Percentiles rank a stretch among this genome's conserved stretches.
Evolutionary conservation across 371 early-diverging fungal species (phyloP).

Genomic region (Polyrhizophydium stewartii): DNA sequence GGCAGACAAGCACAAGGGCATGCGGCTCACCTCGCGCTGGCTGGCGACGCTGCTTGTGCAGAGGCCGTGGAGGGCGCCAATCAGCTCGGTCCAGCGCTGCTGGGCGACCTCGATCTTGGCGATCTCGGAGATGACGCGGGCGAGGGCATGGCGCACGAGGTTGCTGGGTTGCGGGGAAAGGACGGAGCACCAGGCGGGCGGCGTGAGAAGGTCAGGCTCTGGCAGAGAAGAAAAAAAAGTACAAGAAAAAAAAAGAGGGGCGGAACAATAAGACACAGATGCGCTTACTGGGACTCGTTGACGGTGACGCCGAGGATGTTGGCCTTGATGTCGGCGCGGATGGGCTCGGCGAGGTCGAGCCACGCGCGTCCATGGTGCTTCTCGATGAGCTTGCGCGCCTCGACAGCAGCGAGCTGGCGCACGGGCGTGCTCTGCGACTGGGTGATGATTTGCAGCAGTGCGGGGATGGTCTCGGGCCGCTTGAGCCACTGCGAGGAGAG

Average conservation of each 20-base stretch:
- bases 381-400: slow-evolving; percentile 74
- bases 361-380: slow-evolving; percentile 52
- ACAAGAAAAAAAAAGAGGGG: background rate
- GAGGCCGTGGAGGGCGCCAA: slow-evolving; percentile 72
- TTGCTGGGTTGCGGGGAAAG: slow-evolving; percentile 55
- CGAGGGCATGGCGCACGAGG: slow-evolving; percentile 71
- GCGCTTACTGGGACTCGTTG: slow-evolving; percentile 65
- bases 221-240: too few species aligned
- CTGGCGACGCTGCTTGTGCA: slow-evolving; percentile 61
- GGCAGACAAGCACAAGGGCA: background rate
- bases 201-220: background rate
- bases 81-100: slow-evolving; percentile 72
- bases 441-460: slow-evolving; percentile 10
- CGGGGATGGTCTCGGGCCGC: slow-evolving; percentile 9
- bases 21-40: slow-evolving; percentile 82
- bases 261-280: background rate
- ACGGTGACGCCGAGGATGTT: slow-evolving; percentile 62
- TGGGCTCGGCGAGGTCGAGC: slow-evolving; percentile 56
- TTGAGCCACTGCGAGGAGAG: slow-evolving; percentile 3
- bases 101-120: slow-evolving; percentile 77
- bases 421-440: slow-evolving; percentile 36
- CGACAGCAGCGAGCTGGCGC: slow-evolving; percentile 86
- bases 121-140: slow-evolving; percentile 82
- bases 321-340: slow-evolving; percentile 54
- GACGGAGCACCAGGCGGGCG: background rate